Evolutionary conservation across 2,329 filamentous ascomycete genomes (phyloP), one percentile per base, ranked within the genome.

Genomic region (Curvularia lunata): DNA sequence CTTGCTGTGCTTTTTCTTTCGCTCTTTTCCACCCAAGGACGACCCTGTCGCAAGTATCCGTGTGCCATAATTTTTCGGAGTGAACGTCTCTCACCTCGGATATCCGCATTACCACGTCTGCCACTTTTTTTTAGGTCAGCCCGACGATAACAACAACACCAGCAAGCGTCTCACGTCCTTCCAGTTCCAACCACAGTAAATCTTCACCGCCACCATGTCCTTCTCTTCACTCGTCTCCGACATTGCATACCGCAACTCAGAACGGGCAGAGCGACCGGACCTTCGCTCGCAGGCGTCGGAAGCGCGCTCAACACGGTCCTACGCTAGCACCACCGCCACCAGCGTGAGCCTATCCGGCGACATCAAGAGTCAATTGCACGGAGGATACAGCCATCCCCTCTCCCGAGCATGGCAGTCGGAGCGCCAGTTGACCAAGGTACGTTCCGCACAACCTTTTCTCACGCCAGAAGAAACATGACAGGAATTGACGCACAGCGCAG

Each of bases 211-310:
- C 61, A 61, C 58, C 64, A 83, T 83, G 81, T 83, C 81, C 10
- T 83, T 83, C 75, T 83, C 81, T 38, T 81, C 78, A 45, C 79
- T 83, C 59, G 81, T 83, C 66, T 81, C 79, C 68, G 81, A 83
- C 65, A 76, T 83, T 58, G 80, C 80, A 49, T 80, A 79, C 74
- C 79, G 80, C 59, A 80, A 81, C 63, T 74, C 70, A 57, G 74
- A 74, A 59, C 60, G 67, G 42, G 63, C 67, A 47, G 63, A 64
- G 43, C 72, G 72, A 58, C 67, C 77, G 55, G 79, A 82, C 63
- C 72, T 72, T 55, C 79, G 79, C 61, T 81, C 80, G 6, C 78
- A 80, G 42, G 70, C 79, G 57, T 83, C 81, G 5, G 75, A 80
- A 56, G 78, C 80, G 19, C 72, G 74, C 45, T 82, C 80, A 43